A percentile compares a stretch with the other conserved stretches of the same genome.
Evolutionary conservation across 345 rosid genomes (phyloP).

Genomic region (Orychophragmus violaceus): DNA sequence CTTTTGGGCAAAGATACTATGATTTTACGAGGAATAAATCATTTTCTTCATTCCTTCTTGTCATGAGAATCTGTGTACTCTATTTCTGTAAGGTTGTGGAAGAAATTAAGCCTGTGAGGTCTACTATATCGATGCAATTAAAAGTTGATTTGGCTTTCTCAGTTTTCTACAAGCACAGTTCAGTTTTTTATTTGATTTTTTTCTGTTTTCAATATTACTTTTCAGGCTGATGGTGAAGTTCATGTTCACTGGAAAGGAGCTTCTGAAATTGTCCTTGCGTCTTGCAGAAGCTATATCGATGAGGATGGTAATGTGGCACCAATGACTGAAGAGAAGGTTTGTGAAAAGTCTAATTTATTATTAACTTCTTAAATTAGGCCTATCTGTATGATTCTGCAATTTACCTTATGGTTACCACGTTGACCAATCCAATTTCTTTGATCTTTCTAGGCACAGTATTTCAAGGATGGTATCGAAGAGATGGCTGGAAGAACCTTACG

Average conservation of each 20-base stretch:
- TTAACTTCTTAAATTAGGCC: too few relatives aligned
- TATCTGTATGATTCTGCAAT: neutral
- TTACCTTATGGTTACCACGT: neutral
- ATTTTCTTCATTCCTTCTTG: neutral
- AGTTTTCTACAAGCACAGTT: too few relatives aligned
- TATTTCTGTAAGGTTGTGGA: too few relatives aligned
- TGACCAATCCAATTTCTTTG: neutral
- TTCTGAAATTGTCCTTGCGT: constrained; percentile 85
- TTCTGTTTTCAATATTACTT: neutral
- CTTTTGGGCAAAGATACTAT: too few relatives aligned
- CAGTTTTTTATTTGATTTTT: too few relatives aligned
- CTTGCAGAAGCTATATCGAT: constrained; percentile 62
- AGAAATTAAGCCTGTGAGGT: too few relatives aligned
- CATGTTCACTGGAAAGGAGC: constrained; percentile 99
- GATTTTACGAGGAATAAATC: neutral
- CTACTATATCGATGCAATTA: too few relatives aligned
- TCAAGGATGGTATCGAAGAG: constrained; percentile 56
- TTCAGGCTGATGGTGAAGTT: constrained; percentile 66
- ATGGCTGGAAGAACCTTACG: constrained; percentile 89
- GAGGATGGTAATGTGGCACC: constrained; percentile 42
- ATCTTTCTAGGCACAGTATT: constrained; percentile 40
- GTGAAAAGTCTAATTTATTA: constrained; percentile 4
- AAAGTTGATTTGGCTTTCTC: too few relatives aligned
- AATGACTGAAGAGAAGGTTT: constrained; percentile 74
- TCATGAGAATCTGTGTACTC: too few relatives aligned